phyloP scores from a whole-genome alignment of 2,329 filamentous ascomycete species.

The Byssochlamys sp. region DNA sequence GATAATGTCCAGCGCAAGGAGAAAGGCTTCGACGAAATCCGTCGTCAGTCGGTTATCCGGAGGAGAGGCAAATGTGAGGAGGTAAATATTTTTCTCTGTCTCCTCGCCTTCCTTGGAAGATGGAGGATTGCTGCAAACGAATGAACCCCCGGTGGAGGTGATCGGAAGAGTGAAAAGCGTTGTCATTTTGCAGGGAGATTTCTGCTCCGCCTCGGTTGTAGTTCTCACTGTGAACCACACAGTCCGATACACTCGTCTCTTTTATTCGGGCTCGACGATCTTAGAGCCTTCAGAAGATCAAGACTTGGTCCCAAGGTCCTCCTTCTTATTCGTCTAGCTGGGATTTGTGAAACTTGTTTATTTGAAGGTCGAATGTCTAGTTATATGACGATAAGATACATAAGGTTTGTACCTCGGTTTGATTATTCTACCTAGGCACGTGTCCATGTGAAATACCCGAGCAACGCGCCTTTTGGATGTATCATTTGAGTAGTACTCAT shows the following conservation, averaged over 20 bases:
- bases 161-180: conserved; percentile 54
- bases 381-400: no score
- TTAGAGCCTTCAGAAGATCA: not conserved
- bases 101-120: not conserved
- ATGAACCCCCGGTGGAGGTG: conserved; percentile 20
- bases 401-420: no score
- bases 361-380: no score
- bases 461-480: no score
- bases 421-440: no score
- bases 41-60: conserved; percentile 69
- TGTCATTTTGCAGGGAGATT: conserved; percentile 13
- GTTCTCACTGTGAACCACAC: not conserved
- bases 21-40: conserved; percentile 56
- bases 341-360: no score
- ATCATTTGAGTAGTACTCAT: no score
- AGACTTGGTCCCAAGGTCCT: no score
- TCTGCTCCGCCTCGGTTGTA: not conserved
- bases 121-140: conserved; percentile 50
- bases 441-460: no score
- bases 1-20: conserved; percentile 64
- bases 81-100: conserved; percentile 47
- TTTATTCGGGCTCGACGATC: not conserved
- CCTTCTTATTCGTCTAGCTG: no score
- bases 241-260: not conserved
- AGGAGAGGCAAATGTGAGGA: conserved; percentile 61